Evolutionary conservation across 371 early-diverging fungal genomes (phyloP), one percentile per base, ranked within the genome.

Genomic region (Zychaea mexicana): DNA sequence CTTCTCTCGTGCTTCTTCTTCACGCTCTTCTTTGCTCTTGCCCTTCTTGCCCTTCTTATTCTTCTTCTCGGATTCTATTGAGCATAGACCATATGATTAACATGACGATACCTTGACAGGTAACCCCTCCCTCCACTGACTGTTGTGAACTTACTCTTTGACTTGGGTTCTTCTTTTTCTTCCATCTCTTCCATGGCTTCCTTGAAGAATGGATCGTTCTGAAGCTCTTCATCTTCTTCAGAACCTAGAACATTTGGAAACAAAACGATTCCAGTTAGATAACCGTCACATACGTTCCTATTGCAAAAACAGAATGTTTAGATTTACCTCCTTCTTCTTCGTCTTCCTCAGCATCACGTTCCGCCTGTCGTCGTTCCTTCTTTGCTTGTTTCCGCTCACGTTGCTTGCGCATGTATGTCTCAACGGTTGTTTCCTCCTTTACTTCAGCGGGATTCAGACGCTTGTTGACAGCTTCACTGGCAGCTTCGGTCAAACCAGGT

Each of bases 401-500:
- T 69, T 91, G 87, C 70, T 96, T 92, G 47, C 97, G 89, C 66
- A 89, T 75, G 68, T 94, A 94, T 26, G 81, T 76, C 57, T 95
- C 94, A 57, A 96, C 87, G 0, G 92, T 88, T 0, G 92, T 95
- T 70, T 96, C 96, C 42, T 92, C 85, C 57, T 84, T 76, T 21
- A 61, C 66, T 28, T 71, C 72, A 47, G 68, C 71, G 19, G 77
- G 78, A 4, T 75, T 68, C 60, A 77, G 65, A 57, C 78, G 69
- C 70, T 85, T 81, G 30, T 85, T 77, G 60, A 83, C 82, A 30
- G 89, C 70, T 42, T 82, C 69, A 10, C 83, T 79, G 1, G 88
- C 92, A 21, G 79, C 81, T 73, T 93, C 92, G 52, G 86, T 89
- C 62, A 98, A 70, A 60, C 97, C 98, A 33, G 98, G 96, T 7